Base-by-base conservation (phyloP, 2,329 filamentous ascomycete genomes). In the Didymella glomerata region DNA sequence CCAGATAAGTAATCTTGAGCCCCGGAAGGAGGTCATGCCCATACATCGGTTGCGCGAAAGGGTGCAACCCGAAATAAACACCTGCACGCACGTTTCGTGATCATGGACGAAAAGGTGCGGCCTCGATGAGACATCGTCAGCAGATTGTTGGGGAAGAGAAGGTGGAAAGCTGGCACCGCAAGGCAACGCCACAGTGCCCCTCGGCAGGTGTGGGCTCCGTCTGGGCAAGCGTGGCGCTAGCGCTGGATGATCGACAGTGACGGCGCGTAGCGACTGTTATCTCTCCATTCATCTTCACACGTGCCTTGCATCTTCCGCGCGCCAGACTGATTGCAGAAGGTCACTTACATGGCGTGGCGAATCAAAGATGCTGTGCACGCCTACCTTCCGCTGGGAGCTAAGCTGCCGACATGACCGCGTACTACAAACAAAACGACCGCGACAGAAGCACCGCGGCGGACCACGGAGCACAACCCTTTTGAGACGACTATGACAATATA, bases 331-430 rank as follows among this genome's bases (percentile, higher is more conserved):
- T 46, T 46, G 22, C n/a, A 53, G 50, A 44, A 53, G 50, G 50
- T 46, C 20, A 9, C 10, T 13, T 25, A n/a, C n/a, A 2, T 16
- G 5, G 22, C 24, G 18, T 24, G 5, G 32, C 41, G 30, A 46
- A 46, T 38, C 16, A 53, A 11, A 28, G 9, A 27, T 53, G 41
- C 10, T 27, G 24, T 22, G 10, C 22, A 46, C 24, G 20, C 24
- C 8, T 53, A 46, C 50, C 41, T 53, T 46, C 50, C 41, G 16
- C 34, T 46, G 41, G 36, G 22, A 53, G 50, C 41, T 38, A 38
- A 14, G 49, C 40, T 24, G 40, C 49, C 49, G 49, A 45, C 20
- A 41, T 18, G 49, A 5, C 34, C 18, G 27, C 32, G 7, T 18
- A 38, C 28, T 10, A 8, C 8, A 20, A 32, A 22, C 4, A 14